phyloP scores from a whole-genome alignment of 805 yeast species.

The Ogataea trehaloabstinens region DNA sequence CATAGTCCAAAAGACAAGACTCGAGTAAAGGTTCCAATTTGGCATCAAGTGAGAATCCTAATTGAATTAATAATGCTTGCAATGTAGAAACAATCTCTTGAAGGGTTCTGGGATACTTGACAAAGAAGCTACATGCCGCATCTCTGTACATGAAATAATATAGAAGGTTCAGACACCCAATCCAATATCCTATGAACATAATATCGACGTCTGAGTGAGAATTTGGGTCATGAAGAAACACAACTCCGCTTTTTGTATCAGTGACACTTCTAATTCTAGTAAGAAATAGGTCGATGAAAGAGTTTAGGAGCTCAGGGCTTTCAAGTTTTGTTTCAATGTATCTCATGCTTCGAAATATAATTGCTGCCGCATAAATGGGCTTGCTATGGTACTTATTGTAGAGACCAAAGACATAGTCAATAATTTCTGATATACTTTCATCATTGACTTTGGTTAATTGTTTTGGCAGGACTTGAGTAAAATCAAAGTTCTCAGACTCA shows the following conservation, averaged over 20 bases:
- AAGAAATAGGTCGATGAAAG: conserved; percentile 57
- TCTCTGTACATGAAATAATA: conserved; percentile 76
- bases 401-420: conserved; percentile 46
- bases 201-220: conserved; percentile 45
- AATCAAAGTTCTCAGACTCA: conserved; percentile 47
- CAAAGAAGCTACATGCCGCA: conserved; percentile 48
- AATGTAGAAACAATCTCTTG: conserved; percentile 56
- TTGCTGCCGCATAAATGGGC: conserved; percentile 63
- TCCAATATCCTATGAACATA: conserved; percentile 80
- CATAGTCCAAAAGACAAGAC: conserved; percentile 68
- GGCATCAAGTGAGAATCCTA: conserved; percentile 63
- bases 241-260: conserved; percentile 58
- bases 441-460: conserved; percentile 65
- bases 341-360: conserved; percentile 66
- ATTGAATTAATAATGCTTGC: conserved; percentile 63
- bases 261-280: conserved; percentile 61
- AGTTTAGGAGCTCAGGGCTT: conserved; percentile 55
- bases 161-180: conserved; percentile 72
- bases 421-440: conserved; percentile 46
- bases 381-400: conserved; percentile 47
- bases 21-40: conserved; percentile 58
- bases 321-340: conserved; percentile 59
- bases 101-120: conserved; percentile 52
- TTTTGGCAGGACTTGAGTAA: conserved; percentile 50
- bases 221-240: conserved; percentile 19